Base-by-base conservation (phyloP, 192 early-diverging fungal genomes). In the Linnemannia zychae region DNA sequence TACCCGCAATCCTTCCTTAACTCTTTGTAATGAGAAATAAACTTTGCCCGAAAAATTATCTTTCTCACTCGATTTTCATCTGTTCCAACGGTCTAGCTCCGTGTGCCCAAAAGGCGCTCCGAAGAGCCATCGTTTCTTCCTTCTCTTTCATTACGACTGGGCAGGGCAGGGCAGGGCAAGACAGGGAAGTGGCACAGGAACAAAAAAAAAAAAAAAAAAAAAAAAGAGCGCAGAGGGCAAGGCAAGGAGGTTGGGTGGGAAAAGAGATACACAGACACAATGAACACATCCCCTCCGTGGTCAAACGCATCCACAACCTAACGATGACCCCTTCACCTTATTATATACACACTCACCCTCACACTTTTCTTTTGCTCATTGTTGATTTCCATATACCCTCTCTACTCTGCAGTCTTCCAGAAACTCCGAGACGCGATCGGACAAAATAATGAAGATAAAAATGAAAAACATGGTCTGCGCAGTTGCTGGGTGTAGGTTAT, bases 401-500 rank as follows among this genome's bases (percentile, higher is more conserved):
- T 63, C 11, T 63, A n/a, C 12, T 31, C 24, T 24, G 28, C 24
- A 31, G 12, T 15, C 50, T 28, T 12, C 24, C 28, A n/a, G 15
- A 63, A 63, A 63, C 57, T 63, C 57, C 57, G 57, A 63, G 57
- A 63, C 57, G 57, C 57, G 57, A 63, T 63, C 57, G 57, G 57
- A 63, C 57, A 63, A 63, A 63, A 63, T 63, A 63, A 40, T 38
- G 67, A 40, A 69, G 17, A 40, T 38, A 69, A 38, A 67, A 69
- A 69, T 34, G 53, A 60, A 44, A n/a, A 15, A 22, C n/a, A 49
- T 38, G 76, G 76, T 70, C 76, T 77, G 79, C 79, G 79, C 79
- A 81, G 79, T 67, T 69, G 66, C 34, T 6, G 40, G 40, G 40
- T 44, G 40, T 9, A 44, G 40, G 40, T 3, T 44, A 9, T 44